A percentile compares a stretch with the other conserved stretches of the same genome.
Evolutionary conservation across 2,329 filamentous ascomycete species (phyloP).

Genomic region (Epichloe hybrida): DNA sequence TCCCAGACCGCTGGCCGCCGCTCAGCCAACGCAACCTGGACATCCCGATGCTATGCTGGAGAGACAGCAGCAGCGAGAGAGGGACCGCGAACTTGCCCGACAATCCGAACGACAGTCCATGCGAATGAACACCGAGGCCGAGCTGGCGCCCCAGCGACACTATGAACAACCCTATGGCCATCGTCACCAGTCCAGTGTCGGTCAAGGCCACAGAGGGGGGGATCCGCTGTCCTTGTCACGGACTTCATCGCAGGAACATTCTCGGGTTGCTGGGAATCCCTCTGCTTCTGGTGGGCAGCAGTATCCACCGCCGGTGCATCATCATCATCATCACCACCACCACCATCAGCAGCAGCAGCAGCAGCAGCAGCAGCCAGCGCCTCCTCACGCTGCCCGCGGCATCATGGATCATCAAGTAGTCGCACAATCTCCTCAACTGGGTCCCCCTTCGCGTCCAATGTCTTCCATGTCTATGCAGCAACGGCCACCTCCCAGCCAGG

Average conservation of each 20-base stretch:
- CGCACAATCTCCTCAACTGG: slow-evolving; percentile 25
- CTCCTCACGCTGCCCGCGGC: slow-evolving; percentile 13
- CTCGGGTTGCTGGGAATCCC: slow-evolving; percentile 20
- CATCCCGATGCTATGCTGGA: slow-evolving; percentile 5
- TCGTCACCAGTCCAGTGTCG: slow-evolving; percentile 25
- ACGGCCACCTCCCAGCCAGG: slow-evolving; percentile 17
- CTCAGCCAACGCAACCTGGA: slow-evolving; percentile 1
- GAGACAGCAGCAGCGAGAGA: slow-evolving; percentile 11
- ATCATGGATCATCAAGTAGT: slow-evolving; percentile 26
- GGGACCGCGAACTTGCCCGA: slow-evolving; percentile 7
- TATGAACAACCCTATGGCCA: slow-evolving; percentile 30
- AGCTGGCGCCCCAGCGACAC: slow-evolving; percentile 25
- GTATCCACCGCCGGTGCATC: slow-evolving; percentile 17
- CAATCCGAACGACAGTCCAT: slow-evolving; percentile 17
- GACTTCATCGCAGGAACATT: slow-evolving; percentile 28
- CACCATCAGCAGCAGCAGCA: background rate
- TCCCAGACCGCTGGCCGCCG: slow-evolving; percentile 5
- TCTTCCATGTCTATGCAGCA: slow-evolving; percentile 24
- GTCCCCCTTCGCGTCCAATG: slow-evolving; percentile 25
- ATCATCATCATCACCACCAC: slow-evolving; percentile 11
- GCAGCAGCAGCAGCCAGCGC: background rate
- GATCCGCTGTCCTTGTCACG: slow-evolving; percentile 28
- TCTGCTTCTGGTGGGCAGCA: slow-evolving; percentile 15
- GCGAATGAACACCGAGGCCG: slow-evolving; percentile 37
- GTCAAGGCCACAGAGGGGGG: slow-evolving; percentile 20